Conservation (phyloP, 371 early-diverging fungal genomes). For the Mortierella sp. region DNA sequence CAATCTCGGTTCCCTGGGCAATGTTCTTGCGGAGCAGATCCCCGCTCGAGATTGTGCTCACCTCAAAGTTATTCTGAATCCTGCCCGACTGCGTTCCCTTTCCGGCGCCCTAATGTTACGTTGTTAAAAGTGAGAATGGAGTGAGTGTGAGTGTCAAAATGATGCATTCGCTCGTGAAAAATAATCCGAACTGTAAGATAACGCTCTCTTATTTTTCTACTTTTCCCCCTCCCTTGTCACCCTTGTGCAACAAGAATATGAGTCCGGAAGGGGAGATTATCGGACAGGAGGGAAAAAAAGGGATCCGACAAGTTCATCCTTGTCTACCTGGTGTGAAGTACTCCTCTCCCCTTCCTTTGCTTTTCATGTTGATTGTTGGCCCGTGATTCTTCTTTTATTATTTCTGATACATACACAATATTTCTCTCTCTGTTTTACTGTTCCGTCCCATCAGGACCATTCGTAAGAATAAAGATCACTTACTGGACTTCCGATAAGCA, state of each 20-base stretch:
- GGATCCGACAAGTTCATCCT: neutral
- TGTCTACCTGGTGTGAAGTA: neutral
- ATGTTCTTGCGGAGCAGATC: conserved; percentile 87
- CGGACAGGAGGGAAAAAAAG: neutral
- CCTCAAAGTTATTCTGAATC: conserved; percentile 76
- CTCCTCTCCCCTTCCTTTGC: neutral
- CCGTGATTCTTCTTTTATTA: neutral
- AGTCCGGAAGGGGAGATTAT: conserved; percentile 2
- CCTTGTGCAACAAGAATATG: neutral
- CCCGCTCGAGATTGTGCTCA: conserved; percentile 84
- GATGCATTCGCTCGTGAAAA: neutral
- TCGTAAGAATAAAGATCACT: conserved; percentile 7
- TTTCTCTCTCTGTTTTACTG: neutral
- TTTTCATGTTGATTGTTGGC: neutral
- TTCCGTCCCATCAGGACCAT: neutral
- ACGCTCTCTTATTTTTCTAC: neutral
- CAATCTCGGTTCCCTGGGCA: conserved; percentile 74
- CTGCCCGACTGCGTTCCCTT: conserved; percentile 92
- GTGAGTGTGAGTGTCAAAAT: no score
- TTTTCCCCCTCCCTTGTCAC: neutral
- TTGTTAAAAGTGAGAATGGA: neutral
- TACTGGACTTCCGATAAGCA: conserved; percentile 76
- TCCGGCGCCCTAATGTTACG: conserved; percentile 75
- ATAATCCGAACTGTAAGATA: neutral
- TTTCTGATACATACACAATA: neutral